phyloP scores from a whole-genome alignment of 371 early-diverging fungal genomes.

The Actinomortierella ambigua region DNA sequence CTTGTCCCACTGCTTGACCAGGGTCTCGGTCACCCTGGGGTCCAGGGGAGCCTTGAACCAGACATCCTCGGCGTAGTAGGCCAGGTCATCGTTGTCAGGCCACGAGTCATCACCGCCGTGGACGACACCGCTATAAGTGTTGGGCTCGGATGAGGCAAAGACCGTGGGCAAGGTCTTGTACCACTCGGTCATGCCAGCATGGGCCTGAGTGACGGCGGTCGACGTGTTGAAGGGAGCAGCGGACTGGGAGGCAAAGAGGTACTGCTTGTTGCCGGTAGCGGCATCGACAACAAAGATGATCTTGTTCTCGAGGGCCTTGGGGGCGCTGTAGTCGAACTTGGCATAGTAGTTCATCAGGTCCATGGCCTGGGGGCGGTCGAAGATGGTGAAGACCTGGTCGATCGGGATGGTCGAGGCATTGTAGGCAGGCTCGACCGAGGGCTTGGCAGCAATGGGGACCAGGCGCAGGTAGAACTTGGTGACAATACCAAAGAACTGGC shows the following conservation, averaged over 20 bases:
- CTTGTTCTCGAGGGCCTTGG: constrained; percentile 45
- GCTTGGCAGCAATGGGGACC: constrained; percentile 32
- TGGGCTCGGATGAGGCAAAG: constrained; percentile 41
- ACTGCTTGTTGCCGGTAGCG: constrained; percentile 37
- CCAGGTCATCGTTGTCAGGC: constrained; percentile 25
- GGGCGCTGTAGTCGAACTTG: constrained; percentile 27
- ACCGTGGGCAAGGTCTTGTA: constrained; percentile 37
- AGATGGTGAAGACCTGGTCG: constrained; percentile 46
- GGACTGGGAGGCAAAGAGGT: constrained; percentile 42
- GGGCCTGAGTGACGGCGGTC: constrained; percentile 23
- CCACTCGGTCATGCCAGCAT: constrained; percentile 32
- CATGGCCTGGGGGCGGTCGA: constrained; percentile 43
- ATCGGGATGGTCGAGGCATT: constrained; percentile 23
- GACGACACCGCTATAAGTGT: constrained; percentile 24
- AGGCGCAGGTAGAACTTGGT: constrained; percentile 45
- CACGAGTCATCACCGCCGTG: constrained; percentile 32
- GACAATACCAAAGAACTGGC: constrained; percentile 62
- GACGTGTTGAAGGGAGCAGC: constrained; percentile 37
- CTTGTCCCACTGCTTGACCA: constrained; percentile 44
- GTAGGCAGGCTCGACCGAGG: constrained; percentile 32
- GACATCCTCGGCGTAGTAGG: constrained; percentile 45
- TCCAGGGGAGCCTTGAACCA: constrained; percentile 44
- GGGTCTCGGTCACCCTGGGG: constrained; percentile 23
- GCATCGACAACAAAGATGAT: constrained; percentile 33
- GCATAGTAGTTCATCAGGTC: constrained; percentile 31